Evolutionary conservation across 805 yeast species (phyloP), one percentile per base, ranked within the genome.

Genomic region (Candida ipomoeae): DNA sequence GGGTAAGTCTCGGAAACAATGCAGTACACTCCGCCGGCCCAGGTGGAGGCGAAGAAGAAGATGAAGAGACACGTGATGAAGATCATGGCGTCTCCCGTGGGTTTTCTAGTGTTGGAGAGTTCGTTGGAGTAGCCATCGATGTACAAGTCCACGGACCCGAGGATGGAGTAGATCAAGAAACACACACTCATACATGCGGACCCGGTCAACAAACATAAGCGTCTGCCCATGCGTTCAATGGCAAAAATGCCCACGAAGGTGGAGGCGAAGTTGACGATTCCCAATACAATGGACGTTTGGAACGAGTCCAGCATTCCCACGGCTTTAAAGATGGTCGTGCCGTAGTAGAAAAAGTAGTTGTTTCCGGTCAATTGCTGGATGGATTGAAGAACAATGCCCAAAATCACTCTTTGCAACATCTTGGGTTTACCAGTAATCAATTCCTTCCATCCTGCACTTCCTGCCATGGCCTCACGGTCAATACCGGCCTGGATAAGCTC

Each of bases 21-120:
- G 44, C 82, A 82, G 69, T 77, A 84, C 35, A 82, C 80, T 54
- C 82, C 81, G 50, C 89, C 88, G 38, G 88, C 90, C 84, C 88
- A 82, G n/a, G 89, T 81, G 23, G 82, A 75, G 3, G 91, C 90
- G 62, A 85, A 85, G 65, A 75, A 81, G 67, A 81, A 72, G 51
- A 85, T 80, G 70, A 76, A 85, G 47, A 83, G 62, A 69, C 87
- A 83, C 6, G 89, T 76, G 48, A 84, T 73, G 59, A 77, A 77
- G 61, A 85, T 82, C 87, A 85, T 81, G 10, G 77, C 80, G 53
- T 71, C 61, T 60, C 87, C 87, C 47, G 84, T 79, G 51, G 83
- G 74, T 55, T 73, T 75, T 40, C 62, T 49, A 42, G 77, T 67
- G 34, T 62, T 58, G 51, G 55, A 46, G 42, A 53, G 48, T 18